phyloP scores from a whole-genome alignment of 768 basidiomycete genomes.

The Tylopilus rubrobrunneus region DNA sequence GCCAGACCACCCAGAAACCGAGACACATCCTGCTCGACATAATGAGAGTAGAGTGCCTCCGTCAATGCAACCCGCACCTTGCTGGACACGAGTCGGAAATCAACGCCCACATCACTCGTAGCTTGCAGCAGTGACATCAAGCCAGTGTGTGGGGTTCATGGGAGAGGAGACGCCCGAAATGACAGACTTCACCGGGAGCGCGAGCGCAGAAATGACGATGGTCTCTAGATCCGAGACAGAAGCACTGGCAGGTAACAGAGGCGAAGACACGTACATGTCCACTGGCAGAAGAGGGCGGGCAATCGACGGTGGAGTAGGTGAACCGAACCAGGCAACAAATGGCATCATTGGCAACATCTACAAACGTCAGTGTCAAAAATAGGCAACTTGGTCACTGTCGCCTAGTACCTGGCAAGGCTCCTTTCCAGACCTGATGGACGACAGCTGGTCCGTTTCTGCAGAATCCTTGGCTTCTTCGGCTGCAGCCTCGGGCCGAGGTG shows the following conservation, averaged over 20 bases:
- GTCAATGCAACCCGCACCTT: conserved; percentile 19
- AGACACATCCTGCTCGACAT: conserved; percentile 18
- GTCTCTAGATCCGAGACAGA: conserved; percentile 40
- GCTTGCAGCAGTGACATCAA: conserved; percentile 42
- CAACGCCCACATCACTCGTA: conserved; percentile 26
- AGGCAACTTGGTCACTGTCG: conserved; percentile 8
- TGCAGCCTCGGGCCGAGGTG: background rate
- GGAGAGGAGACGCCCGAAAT: conserved; percentile 9
- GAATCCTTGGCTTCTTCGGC: conserved; percentile 9
- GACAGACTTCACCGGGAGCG: conserved; percentile 21
- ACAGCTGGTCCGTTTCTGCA: conserved; percentile 11
- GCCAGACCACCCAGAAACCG: conserved; percentile 20
- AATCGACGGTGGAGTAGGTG: conserved; percentile 32
- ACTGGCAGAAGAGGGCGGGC: conserved; percentile 41
- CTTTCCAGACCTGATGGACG: conserved; percentile 13
- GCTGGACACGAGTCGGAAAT: conserved; percentile 25
- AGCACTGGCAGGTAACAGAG: conserved; percentile 31
- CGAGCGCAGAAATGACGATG: conserved; percentile 39
- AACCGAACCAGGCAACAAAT: conserved; percentile 31
- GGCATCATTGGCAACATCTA: conserved; percentile 22
- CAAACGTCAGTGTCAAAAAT: conserved; percentile 9
- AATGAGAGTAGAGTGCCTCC: conserved; percentile 22
- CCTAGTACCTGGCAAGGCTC: conserved; percentile 15
- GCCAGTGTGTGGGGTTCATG: conserved; percentile 34
- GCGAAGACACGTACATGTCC: conserved; percentile 43